phyloP scores from a whole-genome alignment of 129 eudicot species.

The Heracleum sosnowskyi region DNA sequence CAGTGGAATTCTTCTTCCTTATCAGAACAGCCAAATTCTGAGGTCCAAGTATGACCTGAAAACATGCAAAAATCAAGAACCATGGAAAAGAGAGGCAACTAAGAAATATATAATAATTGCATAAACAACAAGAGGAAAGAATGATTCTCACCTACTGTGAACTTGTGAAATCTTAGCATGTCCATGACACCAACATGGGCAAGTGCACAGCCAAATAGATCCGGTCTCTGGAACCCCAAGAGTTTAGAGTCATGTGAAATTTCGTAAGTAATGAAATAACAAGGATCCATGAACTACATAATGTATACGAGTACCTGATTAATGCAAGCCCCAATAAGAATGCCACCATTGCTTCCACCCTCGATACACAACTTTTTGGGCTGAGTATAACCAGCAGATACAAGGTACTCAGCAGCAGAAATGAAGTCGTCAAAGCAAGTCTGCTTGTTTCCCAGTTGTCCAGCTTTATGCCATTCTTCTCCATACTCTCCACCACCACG shows the following conservation, averaged over 20 bases:
- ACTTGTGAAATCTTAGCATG: conserved; percentile 94
- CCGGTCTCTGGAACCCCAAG: conserved; percentile 67
- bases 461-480: conserved; percentile 93
- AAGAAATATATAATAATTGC: background rate
- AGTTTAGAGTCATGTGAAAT: background rate
- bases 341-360: conserved; percentile 99
- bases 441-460: conserved; percentile 67
- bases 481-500: conserved; percentile 99
- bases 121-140: background rate
- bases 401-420: conserved; percentile 68
- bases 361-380: conserved; percentile 78
- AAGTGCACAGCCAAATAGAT: conserved; percentile 93
- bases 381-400: conserved; percentile 70
- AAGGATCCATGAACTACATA: background rate
- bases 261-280: background rate
- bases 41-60: conserved; percentile 89
- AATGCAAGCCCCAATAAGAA: conserved; percentile 80
- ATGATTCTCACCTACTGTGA: conserved; percentile 67
- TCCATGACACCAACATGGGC: conserved; percentile 99
- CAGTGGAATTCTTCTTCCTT: conserved; percentile 72
- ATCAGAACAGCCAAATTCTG: conserved; percentile 87
- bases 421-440: conserved; percentile 84
- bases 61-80: conserved; percentile 11
- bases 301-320: conserved; percentile 56
- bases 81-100: background rate